Evolutionary conservation across 2,329 filamentous ascomycete genomes (phyloP), one percentile per base, ranked within the genome.

Genomic region (Colletotrichum somersetense): DNA sequence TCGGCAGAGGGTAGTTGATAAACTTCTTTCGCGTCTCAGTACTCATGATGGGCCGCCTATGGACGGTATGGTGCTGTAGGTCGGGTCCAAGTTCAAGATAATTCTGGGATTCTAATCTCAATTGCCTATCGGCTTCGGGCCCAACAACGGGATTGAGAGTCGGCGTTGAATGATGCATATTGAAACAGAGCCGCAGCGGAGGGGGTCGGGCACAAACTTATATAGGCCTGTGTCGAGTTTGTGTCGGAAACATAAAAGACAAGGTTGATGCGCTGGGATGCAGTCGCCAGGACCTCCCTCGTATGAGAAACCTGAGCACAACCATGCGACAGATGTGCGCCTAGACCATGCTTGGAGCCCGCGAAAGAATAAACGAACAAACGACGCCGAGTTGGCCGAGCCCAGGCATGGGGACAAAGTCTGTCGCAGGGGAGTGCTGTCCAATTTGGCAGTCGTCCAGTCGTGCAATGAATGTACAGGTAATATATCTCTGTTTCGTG

Each of bases 1-100:
- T 52, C 2, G 81, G 79, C 53, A 80, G 79, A 11, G 81, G 81
- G 61, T 82, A 82, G 76, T 82, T 83, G 71, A 82, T 62, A 64
- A 80, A 81, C 56, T 74, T 73, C 42, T 71, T 73, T 18, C 67
- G 67, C 6, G 62, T 66, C 48, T 73, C 67, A 23, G 71, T 71
- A 55, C 62, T 71, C 71, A 73, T 73, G 46, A 35, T 70, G 70
- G 59, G 42, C 48, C 70, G 55, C 23, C 66, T 48, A 20, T 50
- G 61, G 59, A 70, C 61, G 48, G 44, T 50, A 8, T 33, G 30
- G 5, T 26, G 33, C 23, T 55, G 59, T 38, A 56, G 18, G 5
- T 20, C 42, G 30, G n/a, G 23, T 26, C 26, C 66, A 38, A 59
- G 38, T 53, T 40, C 40, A 38, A 55, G 38, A 40, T 33, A 23